A percentile compares a stretch with the other conserved stretches of the same genome.
Conservation (phyloP, 2,329 filamentous ascomycete species). For the Beauveria sp. region DNA sequence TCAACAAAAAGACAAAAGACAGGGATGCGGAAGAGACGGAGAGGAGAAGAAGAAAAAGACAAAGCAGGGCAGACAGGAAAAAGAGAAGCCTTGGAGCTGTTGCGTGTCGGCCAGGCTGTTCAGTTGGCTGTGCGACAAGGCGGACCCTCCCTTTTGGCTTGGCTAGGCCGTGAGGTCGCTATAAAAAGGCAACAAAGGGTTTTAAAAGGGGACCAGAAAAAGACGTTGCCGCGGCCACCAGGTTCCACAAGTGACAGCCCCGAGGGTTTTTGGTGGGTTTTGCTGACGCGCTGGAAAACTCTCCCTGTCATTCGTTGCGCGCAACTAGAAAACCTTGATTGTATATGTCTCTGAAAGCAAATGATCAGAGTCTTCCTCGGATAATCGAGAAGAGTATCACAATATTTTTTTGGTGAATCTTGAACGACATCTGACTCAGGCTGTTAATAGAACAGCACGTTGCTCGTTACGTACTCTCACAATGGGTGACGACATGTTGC, state of each 20-base stretch:
- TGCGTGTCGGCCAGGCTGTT: slow-evolving; percentile 1
- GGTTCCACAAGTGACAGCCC: not conserved
- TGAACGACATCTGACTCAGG: too few relatives aligned
- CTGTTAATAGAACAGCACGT: too few relatives aligned
- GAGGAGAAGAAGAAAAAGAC: not conserved
- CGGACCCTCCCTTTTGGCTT: not conserved
- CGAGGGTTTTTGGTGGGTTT: not conserved
- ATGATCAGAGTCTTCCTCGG: too few relatives aligned
- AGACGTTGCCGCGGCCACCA: slow-evolving; percentile 9
- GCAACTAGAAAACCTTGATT: too few relatives aligned
- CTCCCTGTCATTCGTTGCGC: too few relatives aligned
- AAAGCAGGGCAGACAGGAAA: not conserved
- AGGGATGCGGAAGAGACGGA: not conserved
- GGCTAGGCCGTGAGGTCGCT: not conserved
- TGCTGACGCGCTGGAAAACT: too few relatives aligned
- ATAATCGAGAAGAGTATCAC: rapidly evolving
- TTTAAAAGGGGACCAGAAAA: not conserved
- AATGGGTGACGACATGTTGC: not conserved
- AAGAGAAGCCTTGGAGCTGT: not conserved
- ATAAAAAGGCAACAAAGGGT: not conserved
- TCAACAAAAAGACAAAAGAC: not conserved
- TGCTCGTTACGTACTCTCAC: not conserved
- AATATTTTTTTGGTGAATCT: too few relatives aligned
- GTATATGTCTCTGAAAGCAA: too few relatives aligned
- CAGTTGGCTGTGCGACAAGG: slow-evolving; percentile 10